Percentiles rank a stretch among this genome's conserved stretches.
Conservation (phyloP, 1,284 basidiomycete genomes). For the Cronartium quercuum region DNA sequence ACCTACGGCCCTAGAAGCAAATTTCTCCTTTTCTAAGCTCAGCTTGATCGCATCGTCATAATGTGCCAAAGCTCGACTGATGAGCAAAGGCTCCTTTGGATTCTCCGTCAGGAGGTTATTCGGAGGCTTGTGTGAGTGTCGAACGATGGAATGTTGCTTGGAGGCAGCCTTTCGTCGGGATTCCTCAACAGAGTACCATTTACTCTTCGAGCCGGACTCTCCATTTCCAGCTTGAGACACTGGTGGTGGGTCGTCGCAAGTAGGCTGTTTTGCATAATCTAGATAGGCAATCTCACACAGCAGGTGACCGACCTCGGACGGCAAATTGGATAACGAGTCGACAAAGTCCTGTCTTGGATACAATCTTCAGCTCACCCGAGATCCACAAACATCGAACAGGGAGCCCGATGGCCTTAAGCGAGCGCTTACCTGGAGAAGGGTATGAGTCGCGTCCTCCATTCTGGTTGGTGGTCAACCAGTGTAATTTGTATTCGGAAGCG, state of each 20-base stretch:
- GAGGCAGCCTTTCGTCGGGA: slow-evolving; percentile 32
- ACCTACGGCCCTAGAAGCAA: slow-evolving; percentile 32
- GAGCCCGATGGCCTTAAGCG: not conserved
- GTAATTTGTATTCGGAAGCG: too few relatives aligned
- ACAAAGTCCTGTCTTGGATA: slow-evolving; percentile 19
- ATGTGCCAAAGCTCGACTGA: slow-evolving; percentile 30
- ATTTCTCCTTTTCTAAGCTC: slow-evolving; percentile 36
- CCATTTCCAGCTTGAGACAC: slow-evolving; percentile 35
- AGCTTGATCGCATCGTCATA: slow-evolving; percentile 39
- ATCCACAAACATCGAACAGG: not conserved
- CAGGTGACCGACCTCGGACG: slow-evolving; percentile 30
- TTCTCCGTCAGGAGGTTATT: slow-evolving; percentile 38
- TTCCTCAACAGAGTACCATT: slow-evolving; percentile 39
- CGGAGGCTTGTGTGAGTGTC: slow-evolving; percentile 35
- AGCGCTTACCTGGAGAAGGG: slow-evolving; percentile 32
- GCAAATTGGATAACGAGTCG: slow-evolving; percentile 30
- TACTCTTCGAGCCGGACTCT: slow-evolving; percentile 23
- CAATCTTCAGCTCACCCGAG: not conserved
- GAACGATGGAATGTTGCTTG: slow-evolving; percentile 34
- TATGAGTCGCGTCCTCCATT: slow-evolving; percentile 39
- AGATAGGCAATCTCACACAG: slow-evolving; percentile 38
- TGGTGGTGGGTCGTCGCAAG: slow-evolving; percentile 29
- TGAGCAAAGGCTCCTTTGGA: slow-evolving; percentile 23
- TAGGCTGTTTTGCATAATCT: slow-evolving; percentile 36
- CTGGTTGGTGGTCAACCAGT: too few relatives aligned